Evolutionary conservation across 225 moss, liverwort and hornwort species (phyloP), one percentile per base, ranked within the genome.

Genomic region (Pleurozium schreberi): DNA sequence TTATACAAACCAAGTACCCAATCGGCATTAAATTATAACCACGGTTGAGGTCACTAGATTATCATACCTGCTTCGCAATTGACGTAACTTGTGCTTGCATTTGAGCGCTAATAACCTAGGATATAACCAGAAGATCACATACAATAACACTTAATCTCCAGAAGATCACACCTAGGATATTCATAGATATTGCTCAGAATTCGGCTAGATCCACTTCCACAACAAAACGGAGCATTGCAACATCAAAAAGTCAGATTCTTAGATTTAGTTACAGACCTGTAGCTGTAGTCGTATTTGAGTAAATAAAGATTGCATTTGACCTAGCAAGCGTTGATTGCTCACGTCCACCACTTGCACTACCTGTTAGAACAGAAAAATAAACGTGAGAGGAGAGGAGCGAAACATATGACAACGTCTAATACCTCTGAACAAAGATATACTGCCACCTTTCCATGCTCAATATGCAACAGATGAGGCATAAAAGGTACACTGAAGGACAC

Each of bases 31-130:
- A 49, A 40, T 15, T 11, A 26, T 11, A 28, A 40, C 9, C 26
- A 86, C 21, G 67, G 22, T 66, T n/a, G 36, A 43, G 25, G 16
- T 36, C 18, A n/a, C 20, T 70, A 60, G 30, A 30, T 19, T 59
- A 18, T n/a, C 61, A 11, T 70, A 97, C 97, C 97, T 97, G 98
- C 73, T 98, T 98, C 34, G 97, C 98, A 96, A 98, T 97, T 8
- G 96, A 96, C 19, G 94, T 97, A 49, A 97, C 93, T 80, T 91
- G 91, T 27, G 92, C 84, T 81, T 93, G 92, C 93, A 93, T 92
- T 88, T 93, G 92, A 43, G 91, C 92, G 80, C 91, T 92, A 57
- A 91, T 86, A 25, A 92, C 91, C 92, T 92, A 88, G 26, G 71
- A 77, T 80, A n/a, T n/a, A n/a, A n/a, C 62, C 63, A 84, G 22